phyloP scores from a whole-genome alignment of 2,329 filamentous ascomycete genomes.

The Claviceps purpurea region DNA sequence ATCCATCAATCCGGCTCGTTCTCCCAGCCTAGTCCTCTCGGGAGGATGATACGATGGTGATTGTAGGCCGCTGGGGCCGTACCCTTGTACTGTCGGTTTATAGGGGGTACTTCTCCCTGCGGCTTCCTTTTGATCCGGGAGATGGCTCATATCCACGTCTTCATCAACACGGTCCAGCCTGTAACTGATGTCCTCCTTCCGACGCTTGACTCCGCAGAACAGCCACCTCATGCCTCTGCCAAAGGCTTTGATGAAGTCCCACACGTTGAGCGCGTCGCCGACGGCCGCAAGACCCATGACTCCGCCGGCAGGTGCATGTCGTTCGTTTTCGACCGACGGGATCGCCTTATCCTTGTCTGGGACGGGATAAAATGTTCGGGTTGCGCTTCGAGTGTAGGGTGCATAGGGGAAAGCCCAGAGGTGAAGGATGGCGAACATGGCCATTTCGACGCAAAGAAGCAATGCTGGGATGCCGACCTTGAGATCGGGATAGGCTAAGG shows the following conservation, averaged over 20 bases:
- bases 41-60: conserved; percentile 20
- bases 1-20: conserved; percentile 31
- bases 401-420: conserved; percentile 71
- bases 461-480: conserved; percentile 69
- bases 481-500: conserved; percentile 59
- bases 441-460: conserved; percentile 75
- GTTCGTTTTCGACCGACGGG: conserved; percentile 28
- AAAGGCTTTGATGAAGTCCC: conserved; percentile 72
- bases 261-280: conserved; percentile 60
- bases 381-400: conserved; percentile 44
- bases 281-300: conserved; percentile 52
- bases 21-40: conserved; percentile 16
- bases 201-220: conserved; percentile 54
- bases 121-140: conserved; percentile 17
- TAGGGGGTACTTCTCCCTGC: conserved; percentile 13
- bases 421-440: conserved; percentile 64
- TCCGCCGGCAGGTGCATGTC: conserved; percentile 46
- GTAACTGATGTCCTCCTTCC: conserved; percentile 41
- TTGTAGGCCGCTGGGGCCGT: conserved; percentile 23
- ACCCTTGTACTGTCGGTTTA: conserved; percentile 17
- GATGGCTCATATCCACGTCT: conserved; percentile 23
- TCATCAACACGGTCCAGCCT: conserved; percentile 17
- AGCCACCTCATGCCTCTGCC: conserved; percentile 70
- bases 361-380: conserved; percentile 32
- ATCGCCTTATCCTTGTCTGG: conserved; percentile 27